Evolutionary conservation across 129 eudicot species (phyloP), one percentile per base, ranked within the genome.

Genomic region (Gnaphalium uliginosum): DNA sequence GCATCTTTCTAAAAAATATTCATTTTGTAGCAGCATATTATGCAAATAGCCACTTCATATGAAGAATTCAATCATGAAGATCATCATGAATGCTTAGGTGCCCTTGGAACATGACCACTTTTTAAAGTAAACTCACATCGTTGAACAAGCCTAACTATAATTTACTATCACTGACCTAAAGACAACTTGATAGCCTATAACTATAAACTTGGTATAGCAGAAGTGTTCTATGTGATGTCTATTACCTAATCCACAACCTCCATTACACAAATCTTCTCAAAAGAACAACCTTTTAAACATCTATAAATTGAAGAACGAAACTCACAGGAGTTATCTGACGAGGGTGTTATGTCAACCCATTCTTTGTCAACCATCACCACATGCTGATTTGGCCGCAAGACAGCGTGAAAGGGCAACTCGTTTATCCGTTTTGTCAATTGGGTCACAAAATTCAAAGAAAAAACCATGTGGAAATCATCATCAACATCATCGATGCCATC

Each of bases 301-400:
- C 76, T 75, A 61, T 77, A 84, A 19, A 94, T 83, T 10, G 96
- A 94, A 73, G 84, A 82, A 22, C 39, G 83, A 29, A 94, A 81
- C 94, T 91, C 99, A 24, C 80, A 91, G 0, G 99, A 91, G 85
- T 91, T 91, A 29, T 85, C 81, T n/a, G 85, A 72, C 6, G 96
- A 78, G 67, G 98, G 86, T 30, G 77, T 50, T 37, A 90, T 66
- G 66, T 94, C 92, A 50, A 91, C 80, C 97, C 94, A 94, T 48
- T 84, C 88, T 75, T 89, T 86, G 72, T 87, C 90, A 32, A 86
- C 87, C 84, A 78, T 76, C 83, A 86, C 83, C 41, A 86, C 88
- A 17, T 94, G 84, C 0, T 76, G 74, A 64, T 89, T 82, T 32
- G 72, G 27, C 81, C 74, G 83, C 59, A 76, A 75, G 23, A 81